A percentile compares a stretch with the other conserved stretches of the same genome.
Conservation (phyloP, 108 stramenopile genomes). For the Aurantiochytrium sp. region DNA sequence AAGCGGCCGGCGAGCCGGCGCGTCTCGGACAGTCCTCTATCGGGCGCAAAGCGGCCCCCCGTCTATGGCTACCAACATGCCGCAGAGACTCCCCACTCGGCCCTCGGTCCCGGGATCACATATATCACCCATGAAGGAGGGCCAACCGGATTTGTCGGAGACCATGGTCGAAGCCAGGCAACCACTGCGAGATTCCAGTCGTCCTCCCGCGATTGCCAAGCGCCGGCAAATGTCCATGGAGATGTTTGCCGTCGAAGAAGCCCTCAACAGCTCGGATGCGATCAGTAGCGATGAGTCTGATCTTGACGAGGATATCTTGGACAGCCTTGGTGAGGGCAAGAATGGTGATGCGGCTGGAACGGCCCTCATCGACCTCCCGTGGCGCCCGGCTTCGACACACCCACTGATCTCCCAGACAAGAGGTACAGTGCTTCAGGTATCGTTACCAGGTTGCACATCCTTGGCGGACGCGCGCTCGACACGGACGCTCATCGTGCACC, state of each 20-base stretch:
- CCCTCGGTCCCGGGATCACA: too few relatives aligned
- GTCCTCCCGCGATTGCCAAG: not conserved
- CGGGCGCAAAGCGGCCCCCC: not conserved
- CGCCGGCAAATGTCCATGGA: not conserved
- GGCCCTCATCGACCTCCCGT: not conserved
- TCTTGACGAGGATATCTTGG: not conserved
- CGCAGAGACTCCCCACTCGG: too few relatives aligned
- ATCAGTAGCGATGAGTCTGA: not conserved
- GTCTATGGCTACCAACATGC: too few relatives aligned
- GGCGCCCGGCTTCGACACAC: not conserved
- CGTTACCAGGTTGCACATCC: not conserved
- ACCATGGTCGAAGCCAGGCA: too few relatives aligned
- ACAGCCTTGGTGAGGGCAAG: not conserved
- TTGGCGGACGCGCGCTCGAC: not conserved
- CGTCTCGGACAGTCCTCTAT: not conserved
- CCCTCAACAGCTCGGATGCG: not conserved
- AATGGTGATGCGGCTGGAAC: not conserved
- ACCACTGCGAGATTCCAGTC: too few relatives aligned
- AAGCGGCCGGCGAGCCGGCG: too few relatives aligned
- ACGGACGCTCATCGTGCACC: not conserved
- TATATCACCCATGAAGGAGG: too few relatives aligned
- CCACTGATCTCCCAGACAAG: not conserved
- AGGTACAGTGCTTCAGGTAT: not conserved
- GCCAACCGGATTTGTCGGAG: too few relatives aligned
- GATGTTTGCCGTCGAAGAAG: not conserved